Conservation (phyloP, 1,284 basidiomycete genomes). For the Anthracocystis panici-leucophaei region DNA sequence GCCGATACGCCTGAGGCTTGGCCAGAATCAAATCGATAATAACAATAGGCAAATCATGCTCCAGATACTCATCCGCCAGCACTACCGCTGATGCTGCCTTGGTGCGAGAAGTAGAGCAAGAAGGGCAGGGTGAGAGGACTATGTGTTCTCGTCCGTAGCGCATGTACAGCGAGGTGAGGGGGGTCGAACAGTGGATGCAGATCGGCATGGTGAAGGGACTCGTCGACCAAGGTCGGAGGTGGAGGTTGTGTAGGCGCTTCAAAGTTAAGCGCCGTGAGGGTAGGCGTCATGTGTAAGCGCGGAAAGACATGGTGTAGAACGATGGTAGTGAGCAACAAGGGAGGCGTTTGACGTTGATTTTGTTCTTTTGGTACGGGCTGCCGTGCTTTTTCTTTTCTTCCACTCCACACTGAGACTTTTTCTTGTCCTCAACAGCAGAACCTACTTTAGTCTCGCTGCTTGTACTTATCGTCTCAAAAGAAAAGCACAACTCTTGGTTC, state of each 20-base stretch:
- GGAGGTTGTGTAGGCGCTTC: not conserved
- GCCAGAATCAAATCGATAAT: slow-evolving; percentile 86
- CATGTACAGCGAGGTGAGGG: slow-evolving; percentile 42
- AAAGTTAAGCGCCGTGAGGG: not conserved
- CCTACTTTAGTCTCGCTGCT: too few species aligned
- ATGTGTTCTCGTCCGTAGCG: slow-evolving; percentile 47
- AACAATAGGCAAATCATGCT: slow-evolving; percentile 82
- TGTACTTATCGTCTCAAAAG: too few species aligned
- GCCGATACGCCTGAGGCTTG: slow-evolving; percentile 86
- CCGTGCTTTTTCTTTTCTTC: too few species aligned
- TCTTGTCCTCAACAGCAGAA: too few species aligned
- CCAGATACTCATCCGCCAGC: slow-evolving; percentile 87
- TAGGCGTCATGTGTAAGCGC: not conserved
- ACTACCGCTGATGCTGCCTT: slow-evolving; percentile 1
- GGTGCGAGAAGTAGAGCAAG: slow-evolving; percentile 13
- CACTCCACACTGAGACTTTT: too few species aligned
- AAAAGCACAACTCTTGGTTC: too few species aligned
- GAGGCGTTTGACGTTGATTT: too few species aligned
- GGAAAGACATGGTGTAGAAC: too few species aligned
- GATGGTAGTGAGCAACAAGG: too few species aligned
- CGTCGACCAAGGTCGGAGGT: too few species aligned
- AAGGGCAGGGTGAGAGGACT: slow-evolving; percentile 37
- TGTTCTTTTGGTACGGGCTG: too few species aligned
- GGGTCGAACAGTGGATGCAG: slow-evolving; percentile 47
- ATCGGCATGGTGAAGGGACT: slow-evolving; percentile 28